Conservation (phyloP, 2,329 filamentous ascomycete genomes). For the Trichoderma lentiforme region DNA sequence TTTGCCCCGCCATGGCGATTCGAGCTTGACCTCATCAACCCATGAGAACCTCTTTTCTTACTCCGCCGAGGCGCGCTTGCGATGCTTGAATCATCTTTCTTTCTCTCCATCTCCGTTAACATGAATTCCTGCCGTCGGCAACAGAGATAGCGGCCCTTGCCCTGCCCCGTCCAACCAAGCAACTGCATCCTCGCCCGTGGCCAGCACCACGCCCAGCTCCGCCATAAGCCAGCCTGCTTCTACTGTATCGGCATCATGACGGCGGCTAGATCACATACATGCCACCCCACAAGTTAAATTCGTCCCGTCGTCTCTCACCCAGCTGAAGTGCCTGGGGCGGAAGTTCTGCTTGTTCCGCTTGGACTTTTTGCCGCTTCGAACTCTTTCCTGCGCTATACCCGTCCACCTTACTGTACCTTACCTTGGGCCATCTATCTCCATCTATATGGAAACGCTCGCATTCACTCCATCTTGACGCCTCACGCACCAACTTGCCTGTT, state of each 20-base stretch:
- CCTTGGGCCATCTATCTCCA: background rate
- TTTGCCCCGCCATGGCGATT: slow-evolving; percentile 14
- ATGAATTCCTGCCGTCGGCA: background rate
- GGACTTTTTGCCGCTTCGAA: background rate
- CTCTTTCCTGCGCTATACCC: background rate
- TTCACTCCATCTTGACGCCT: background rate
- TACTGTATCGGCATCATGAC: background rate
- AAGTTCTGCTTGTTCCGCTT: background rate
- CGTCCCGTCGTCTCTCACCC: background rate
- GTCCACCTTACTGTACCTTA: background rate
- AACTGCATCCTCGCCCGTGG: background rate
- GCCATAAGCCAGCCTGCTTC: background rate
- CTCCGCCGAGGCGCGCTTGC: background rate
- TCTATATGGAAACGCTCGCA: background rate
- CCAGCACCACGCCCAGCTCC: background rate
- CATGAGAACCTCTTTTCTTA: background rate
- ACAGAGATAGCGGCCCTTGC: background rate
- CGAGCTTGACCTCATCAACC: slow-evolving; percentile 13
- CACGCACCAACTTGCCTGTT: slow-evolving; percentile 17
- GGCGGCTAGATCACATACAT: background rate
- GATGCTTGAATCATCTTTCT: background rate
- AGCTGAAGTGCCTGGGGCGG: background rate
- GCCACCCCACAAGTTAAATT: background rate
- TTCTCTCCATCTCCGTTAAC: background rate
- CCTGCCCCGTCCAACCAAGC: background rate